Base-by-base conservation (phyloP, 176 grass and related monocot species). In the Triticum timopheevii region DNA sequence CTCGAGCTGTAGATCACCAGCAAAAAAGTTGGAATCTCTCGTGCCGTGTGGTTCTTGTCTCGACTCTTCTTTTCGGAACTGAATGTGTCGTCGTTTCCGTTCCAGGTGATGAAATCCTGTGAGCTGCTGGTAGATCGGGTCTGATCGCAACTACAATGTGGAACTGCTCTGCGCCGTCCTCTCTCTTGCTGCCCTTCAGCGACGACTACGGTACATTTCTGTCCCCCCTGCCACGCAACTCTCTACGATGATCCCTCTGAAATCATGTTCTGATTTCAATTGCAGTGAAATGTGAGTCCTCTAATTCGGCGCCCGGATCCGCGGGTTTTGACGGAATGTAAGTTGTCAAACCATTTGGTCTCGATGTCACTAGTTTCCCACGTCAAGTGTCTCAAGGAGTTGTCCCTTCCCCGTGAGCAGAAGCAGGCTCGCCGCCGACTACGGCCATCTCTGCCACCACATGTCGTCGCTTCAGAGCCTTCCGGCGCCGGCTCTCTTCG, bases 281-380 rank as follows among this genome's bases (percentile, higher is more conserved):
- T 49, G 86, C 73, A 90, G 92, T 61, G 73, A 91, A 83, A 65
- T 80, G 86, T 16, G 92, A 93, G 13, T 34, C 64, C 65, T 83
- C 88, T 9, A 40, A 23, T 52, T 85, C 86, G 3, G n/a, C 82
- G 2, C 28, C 76, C 15, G 77, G 49, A 33, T 61, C 69, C 4
- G 79, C 79, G 61, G 83, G 80, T 9, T 62, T 88, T 2, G 86
- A 93, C 74, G 80, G 36, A 52, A 88, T 80, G 92, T 93, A 30
- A 86, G 88, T 76, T 76, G 22, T 12, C 27, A 25, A 15, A 30
- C 16, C 6, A 16, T 31, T 31, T 34, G 16, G 59, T 61, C 77
- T 54, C 17, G 4, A 4, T 42, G 0, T 47, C 10, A 15, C 2
- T 23, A 20, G 35, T 59, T 22, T 25, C 13, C 56, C 20, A 3